phyloP scores from a whole-genome alignment of 192 early-diverging fungal genomes.

The Coemansia reversa region DNA sequence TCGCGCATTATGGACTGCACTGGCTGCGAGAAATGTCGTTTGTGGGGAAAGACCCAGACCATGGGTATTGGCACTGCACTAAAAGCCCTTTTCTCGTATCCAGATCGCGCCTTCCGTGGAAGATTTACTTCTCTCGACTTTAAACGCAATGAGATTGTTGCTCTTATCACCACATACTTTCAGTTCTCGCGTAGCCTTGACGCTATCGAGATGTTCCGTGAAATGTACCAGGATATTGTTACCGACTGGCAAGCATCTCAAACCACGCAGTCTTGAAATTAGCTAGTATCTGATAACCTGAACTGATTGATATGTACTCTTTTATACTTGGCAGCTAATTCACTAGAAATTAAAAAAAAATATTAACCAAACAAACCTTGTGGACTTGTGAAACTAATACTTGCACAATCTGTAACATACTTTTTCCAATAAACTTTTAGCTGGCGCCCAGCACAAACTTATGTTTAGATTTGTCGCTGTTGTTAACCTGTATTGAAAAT shows the following conservation, averaged over 20 bases:
- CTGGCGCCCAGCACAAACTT: too few species aligned
- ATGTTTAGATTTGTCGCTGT: too few species aligned
- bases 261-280: background rate
- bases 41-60: slow-evolving; percentile 98
- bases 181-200: slow-evolving; percentile 83
- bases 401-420: too few species aligned
- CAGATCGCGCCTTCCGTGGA: slow-evolving; percentile 61
- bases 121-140: slow-evolving; percentile 49
- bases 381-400: too few species aligned
- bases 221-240: slow-evolving; percentile 64
- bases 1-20: slow-evolving; percentile 99
- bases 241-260: slow-evolving; percentile 45
- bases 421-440: too few species aligned
- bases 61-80: slow-evolving; percentile 95
- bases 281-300: too few species aligned
- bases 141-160: slow-evolving; percentile 75
- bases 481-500: too few species aligned
- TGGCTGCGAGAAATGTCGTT: slow-evolving; percentile 95
- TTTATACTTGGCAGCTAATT: too few species aligned
- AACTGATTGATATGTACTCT: too few species aligned
- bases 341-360: too few species aligned
- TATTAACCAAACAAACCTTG: too few species aligned
- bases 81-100: slow-evolving; percentile 93
- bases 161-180: slow-evolving; percentile 86
- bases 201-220: slow-evolving; percentile 78